Percentiles rank a stretch among this genome's conserved stretches.
These are phyloP conservation scores for Botrytis fabae DNA, from an alignment of 2,329 filamentous ascomycete genomes.

Conservation along the genomic window DNA sequence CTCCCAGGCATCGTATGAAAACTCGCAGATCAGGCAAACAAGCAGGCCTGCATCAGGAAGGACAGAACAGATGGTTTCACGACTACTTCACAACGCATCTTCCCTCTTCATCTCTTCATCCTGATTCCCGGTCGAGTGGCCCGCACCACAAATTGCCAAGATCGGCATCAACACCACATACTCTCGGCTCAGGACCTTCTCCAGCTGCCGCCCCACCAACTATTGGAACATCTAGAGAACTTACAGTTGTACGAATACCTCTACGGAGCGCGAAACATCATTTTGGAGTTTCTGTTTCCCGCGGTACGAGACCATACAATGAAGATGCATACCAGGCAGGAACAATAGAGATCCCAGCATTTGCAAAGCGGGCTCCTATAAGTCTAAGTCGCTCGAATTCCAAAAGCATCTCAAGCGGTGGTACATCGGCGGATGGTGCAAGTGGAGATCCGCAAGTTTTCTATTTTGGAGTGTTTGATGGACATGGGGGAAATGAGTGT, in stretches of 20 bases:
- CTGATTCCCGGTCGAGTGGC: conserved; percentile 70
- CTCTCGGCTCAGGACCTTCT: conserved; percentile 52
- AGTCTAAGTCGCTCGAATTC: conserved; percentile 45
- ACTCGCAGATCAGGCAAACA: conserved; percentile 11
- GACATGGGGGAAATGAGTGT: conserved; percentile 88
- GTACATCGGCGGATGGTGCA: conserved; percentile 71
- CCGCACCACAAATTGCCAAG: conserved; percentile 85
- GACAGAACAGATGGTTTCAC: conserved; percentile 60
- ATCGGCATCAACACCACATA: conserved; percentile 79
- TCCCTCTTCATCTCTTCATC: conserved; percentile 88
- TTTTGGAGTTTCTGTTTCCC: conserved; percentile 76
- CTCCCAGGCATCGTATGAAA: conserved; percentile 18
- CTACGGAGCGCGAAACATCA: conserved; percentile 93
- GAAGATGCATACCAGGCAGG: conserved; percentile 94
- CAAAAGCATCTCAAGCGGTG: conserved; percentile 43
- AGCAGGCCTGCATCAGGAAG: conserved; percentile 19
- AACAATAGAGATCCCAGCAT: conserved; percentile 88
- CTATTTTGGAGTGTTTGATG: conserved; percentile 96
- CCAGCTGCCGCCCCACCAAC: conserved; percentile 61
- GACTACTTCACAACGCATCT: conserved; percentile 98
- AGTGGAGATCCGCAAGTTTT: conserved; percentile 94
- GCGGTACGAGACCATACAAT: conserved; percentile 84
- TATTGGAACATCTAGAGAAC: conserved; percentile 66
- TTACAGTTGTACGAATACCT: conserved; percentile 93
- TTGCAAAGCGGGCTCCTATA: conserved; percentile 79